Evolutionary conservation across 257 asterid species (phyloP).

Genomic region (Solanum piurae): DNA sequence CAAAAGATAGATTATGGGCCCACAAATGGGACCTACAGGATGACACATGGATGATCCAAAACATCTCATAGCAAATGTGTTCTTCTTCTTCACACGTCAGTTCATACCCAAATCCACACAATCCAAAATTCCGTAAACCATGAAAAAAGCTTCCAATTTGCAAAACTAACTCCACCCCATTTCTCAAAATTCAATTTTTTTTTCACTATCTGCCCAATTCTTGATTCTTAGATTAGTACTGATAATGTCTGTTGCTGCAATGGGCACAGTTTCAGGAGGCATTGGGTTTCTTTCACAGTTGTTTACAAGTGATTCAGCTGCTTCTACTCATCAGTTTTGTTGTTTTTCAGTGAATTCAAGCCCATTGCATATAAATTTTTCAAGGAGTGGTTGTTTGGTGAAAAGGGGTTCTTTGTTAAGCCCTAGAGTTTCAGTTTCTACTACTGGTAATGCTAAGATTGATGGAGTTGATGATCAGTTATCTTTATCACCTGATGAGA

Average conservation of each 20-base stretch:
- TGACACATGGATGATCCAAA: conserved; percentile 13
- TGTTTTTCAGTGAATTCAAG: background rate
- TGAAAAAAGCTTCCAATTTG: background rate
- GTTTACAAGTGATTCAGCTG: conserved; percentile 11
- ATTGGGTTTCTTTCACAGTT: conserved; percentile 34
- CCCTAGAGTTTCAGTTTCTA: conserved; percentile 50
- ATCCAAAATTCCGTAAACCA: background rate
- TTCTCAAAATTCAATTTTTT: background rate
- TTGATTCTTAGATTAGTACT: background rate
- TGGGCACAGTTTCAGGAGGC: conserved; percentile 45
- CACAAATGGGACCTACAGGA: background rate
- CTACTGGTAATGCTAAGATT: conserved; percentile 30
- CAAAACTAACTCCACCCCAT: background rate
- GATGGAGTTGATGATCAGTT: conserved; percentile 37
- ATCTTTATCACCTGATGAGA: conserved; percentile 30
- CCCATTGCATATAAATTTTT: conserved; percentile 15
- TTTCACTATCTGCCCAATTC: background rate
- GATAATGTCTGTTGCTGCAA: conserved; percentile 41
- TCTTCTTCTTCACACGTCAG: conserved; percentile 10
- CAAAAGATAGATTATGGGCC: background rate
- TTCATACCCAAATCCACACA: conserved; percentile 11
- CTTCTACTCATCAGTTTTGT: background rate
- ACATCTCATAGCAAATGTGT: background rate
- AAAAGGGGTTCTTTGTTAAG: conserved; percentile 28
- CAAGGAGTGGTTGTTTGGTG: conserved; percentile 14